Percentiles rank a stretch among this genome's conserved stretches.
phyloP scores from a whole-genome alignment of 164 flowering plant species.

The Umbellularia californica region DNA sequence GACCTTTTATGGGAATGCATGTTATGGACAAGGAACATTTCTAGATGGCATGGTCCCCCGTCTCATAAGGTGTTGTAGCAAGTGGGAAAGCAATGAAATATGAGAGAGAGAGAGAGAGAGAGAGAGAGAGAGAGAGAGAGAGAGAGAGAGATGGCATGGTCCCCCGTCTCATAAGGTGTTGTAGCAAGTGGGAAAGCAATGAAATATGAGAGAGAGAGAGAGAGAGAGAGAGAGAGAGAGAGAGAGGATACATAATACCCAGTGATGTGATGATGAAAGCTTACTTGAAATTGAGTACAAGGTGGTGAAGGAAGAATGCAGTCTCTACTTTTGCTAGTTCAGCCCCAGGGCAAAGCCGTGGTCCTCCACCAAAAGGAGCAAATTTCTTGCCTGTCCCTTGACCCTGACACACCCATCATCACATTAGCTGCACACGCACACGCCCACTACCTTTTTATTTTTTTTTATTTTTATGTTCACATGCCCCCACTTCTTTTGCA shows the following conservation, averaged over 20 bases:
- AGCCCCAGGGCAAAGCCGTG: slow-evolving; percentile 72
- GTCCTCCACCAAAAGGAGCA: slow-evolving; percentile 72
- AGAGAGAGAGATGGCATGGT: background rate
- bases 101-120: no score
- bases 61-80: no score
- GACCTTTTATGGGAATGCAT: no score
- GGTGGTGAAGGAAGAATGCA: slow-evolving; percentile 78
- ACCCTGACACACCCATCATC: slow-evolving; percentile 30
- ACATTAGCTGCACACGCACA: slow-evolving; percentile 2
- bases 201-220: no score
- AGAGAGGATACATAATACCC: background rate
- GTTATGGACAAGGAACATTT: no score
- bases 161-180: no score
- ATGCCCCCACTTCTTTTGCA: background rate
- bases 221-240: background rate
- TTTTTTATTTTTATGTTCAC: background rate
- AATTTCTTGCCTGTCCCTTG: slow-evolving; percentile 34
- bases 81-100: no score
- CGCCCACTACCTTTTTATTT: background rate
- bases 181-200: no score
- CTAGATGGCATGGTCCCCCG: no score
- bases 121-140: no score
- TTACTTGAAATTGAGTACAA: slow-evolving; percentile 75
- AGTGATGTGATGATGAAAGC: slow-evolving; percentile 2
- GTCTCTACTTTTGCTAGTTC: slow-evolving; percentile 68